phyloP scores from a whole-genome alignment of 257 asterid genomes.

The Solanum etuberosum region DNA sequence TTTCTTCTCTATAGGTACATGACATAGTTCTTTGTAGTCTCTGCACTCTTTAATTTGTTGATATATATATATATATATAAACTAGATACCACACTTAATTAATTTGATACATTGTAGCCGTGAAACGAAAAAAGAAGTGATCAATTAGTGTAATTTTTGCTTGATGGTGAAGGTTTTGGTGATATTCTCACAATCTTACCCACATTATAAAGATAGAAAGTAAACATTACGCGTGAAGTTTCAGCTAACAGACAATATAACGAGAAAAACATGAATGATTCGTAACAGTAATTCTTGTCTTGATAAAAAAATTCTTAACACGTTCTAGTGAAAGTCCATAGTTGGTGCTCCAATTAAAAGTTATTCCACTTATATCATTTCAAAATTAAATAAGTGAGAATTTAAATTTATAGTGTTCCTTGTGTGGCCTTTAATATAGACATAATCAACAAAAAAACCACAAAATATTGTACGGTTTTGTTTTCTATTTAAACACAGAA shows the following conservation, averaged over 20 bases:
- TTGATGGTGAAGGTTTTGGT: neutral
- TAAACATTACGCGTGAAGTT: neutral
- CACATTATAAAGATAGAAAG: neutral
- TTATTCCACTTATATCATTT: neutral
- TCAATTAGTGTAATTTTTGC: neutral
- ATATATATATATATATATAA: neutral
- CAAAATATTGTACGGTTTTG: neutral
- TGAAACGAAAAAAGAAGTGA: neutral
- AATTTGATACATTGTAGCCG: neutral
- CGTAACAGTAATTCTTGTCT: neutral
- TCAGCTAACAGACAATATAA: neutral
- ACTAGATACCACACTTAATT: neutral
- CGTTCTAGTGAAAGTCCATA: neutral
- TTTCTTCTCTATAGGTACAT: too few relatives aligned
- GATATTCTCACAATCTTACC: neutral
- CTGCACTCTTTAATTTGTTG: neutral
- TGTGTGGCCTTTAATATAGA: neutral
- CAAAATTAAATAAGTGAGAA: neutral
- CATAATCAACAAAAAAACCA: neutral
- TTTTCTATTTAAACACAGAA: constrained; percentile 1
- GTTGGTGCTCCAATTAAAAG: neutral
- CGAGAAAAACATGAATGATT: neutral
- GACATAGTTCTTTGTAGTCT: neutral
- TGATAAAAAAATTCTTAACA: neutral
- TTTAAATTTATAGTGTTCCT: neutral